phyloP scores from a whole-genome alignment of 768 basidiomycete genomes.

The Panus rudis region DNA sequence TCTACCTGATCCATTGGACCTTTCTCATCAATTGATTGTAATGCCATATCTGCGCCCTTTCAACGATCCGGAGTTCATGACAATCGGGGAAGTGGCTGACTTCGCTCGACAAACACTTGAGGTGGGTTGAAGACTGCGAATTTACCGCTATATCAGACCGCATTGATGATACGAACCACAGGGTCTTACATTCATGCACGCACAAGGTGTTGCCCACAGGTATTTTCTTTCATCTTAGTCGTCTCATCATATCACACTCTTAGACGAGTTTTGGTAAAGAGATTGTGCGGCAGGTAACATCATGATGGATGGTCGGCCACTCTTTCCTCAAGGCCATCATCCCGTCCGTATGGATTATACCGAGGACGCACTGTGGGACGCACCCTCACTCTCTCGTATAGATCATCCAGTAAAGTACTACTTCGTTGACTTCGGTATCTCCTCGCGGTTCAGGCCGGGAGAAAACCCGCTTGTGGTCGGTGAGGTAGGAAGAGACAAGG shows the following conservation, averaged over 20 bases:
- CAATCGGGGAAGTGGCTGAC: constrained; percentile 10
- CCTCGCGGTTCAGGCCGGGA: neutral
- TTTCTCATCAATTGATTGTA: constrained; percentile 11
- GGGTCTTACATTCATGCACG: constrained; percentile 14
- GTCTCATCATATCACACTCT: constrained; percentile 4
- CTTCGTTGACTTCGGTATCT: constrained; percentile 11
- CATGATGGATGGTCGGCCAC: constrained; percentile 11
- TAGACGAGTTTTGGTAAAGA: constrained; percentile 24
- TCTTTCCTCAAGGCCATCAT: constrained; percentile 18
- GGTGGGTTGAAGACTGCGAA: neutral
- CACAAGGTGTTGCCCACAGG: constrained; percentile 13
- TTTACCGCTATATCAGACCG: neutral
- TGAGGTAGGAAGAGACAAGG: constrained; percentile 14
- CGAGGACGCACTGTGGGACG: constrained; percentile 25
- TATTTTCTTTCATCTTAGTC: neutral
- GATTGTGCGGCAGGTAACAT: constrained; percentile 13
- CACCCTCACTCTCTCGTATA: constrained; percentile 20
- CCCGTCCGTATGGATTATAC: constrained; percentile 15
- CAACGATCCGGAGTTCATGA: constrained; percentile 18
- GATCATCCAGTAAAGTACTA: constrained; percentile 8
- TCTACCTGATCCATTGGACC: constrained; percentile 12
- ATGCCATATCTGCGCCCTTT: constrained; percentile 21
- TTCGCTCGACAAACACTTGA: constrained; percentile 4
- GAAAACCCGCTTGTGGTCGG: constrained; percentile 10
- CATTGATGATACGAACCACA: too few species aligned